A percentile compares a stretch with the other conserved stretches of the same genome.
Conservation (phyloP, 2,329 filamentous ascomycete genomes). For the Leptographium wingfieldii region DNA sequence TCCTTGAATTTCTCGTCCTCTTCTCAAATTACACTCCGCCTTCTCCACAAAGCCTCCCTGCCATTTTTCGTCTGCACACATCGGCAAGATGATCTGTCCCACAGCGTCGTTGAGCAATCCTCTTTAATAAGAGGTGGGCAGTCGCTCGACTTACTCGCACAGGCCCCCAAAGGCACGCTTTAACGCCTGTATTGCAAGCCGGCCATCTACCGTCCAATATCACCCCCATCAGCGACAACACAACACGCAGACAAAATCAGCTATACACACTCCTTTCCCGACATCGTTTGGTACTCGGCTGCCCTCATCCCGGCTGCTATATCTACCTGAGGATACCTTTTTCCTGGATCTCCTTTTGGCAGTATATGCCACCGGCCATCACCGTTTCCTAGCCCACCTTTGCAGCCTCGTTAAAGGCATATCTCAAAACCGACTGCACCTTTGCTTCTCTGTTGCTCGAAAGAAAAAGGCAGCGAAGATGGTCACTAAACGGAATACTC, state of each 20-base stretch:
- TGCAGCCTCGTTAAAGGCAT: neutral
- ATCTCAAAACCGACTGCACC: neutral
- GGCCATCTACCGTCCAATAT: neutral
- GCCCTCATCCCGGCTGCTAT: neutral
- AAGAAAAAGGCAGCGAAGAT: neutral
- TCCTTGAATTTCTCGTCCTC: neutral
- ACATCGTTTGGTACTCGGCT: neutral
- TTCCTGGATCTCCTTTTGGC: neutral
- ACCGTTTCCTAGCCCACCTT: neutral
- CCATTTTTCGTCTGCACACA: neutral
- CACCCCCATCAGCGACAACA: neutral
- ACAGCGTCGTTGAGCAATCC: neutral
- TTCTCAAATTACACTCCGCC: neutral
- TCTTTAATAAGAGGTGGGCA: conserved; percentile 9
- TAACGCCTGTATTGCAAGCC: neutral
- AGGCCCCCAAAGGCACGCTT: neutral
- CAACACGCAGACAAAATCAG: neutral
- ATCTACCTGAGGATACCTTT: neutral
- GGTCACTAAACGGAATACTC: conserved; percentile 12
- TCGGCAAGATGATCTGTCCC: conserved; percentile 9
- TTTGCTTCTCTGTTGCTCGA: neutral
- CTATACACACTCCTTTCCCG: neutral
- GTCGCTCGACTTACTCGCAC: conserved; percentile 2
- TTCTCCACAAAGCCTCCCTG: neutral
- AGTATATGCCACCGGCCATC: neutral